A percentile compares a stretch with the other conserved stretches of the same genome.
Conservation (phyloP, 2,329 filamentous ascomycete species). For the Chrysoporthe austroafricana region DNA sequence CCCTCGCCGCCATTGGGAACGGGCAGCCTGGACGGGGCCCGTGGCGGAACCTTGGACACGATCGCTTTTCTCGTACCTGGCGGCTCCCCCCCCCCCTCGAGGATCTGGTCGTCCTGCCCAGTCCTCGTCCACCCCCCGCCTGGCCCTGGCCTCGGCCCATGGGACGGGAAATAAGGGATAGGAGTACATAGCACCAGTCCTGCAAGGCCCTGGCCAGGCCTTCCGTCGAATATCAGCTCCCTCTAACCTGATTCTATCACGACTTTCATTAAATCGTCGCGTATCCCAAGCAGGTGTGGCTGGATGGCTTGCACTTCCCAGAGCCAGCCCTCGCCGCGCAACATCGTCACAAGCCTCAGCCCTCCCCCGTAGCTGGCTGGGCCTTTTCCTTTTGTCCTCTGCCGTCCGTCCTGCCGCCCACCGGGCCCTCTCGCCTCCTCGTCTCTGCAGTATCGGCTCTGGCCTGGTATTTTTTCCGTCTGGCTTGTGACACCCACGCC, state of each 20-base stretch:
- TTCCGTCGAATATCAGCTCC: conserved; percentile 22
- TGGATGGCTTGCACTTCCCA: conserved; percentile 10
- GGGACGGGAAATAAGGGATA: conserved; percentile 26
- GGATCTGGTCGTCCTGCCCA: conserved; percentile 20
- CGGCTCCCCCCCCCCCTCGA: neutral
- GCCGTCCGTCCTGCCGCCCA: neutral
- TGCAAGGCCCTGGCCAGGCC: conserved; percentile 25
- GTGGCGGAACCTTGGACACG: conserved; percentile 5
- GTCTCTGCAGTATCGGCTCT: neutral
- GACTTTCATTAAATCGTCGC: conserved; percentile 28
- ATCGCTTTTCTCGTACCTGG: conserved; percentile 1
- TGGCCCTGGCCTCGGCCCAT: conserved; percentile 22
- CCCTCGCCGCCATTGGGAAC: neutral
- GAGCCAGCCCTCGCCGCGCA: neutral
- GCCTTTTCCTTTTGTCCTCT: conserved; percentile 10
- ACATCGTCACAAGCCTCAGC: neutral
- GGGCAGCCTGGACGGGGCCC: neutral
- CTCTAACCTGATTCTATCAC: conserved; percentile 22
- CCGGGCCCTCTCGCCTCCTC: too few relatives aligned
- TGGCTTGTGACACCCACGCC: neutral
- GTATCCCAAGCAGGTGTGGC: conserved; percentile 25
- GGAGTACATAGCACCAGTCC: conserved; percentile 18
- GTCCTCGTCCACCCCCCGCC: conserved; percentile 16
- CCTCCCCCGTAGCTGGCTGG: neutral
- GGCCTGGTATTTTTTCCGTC: neutral